phyloP scores from a whole-genome alignment of 106 monocot genomes.

The Dendrobium nobile region DNA sequence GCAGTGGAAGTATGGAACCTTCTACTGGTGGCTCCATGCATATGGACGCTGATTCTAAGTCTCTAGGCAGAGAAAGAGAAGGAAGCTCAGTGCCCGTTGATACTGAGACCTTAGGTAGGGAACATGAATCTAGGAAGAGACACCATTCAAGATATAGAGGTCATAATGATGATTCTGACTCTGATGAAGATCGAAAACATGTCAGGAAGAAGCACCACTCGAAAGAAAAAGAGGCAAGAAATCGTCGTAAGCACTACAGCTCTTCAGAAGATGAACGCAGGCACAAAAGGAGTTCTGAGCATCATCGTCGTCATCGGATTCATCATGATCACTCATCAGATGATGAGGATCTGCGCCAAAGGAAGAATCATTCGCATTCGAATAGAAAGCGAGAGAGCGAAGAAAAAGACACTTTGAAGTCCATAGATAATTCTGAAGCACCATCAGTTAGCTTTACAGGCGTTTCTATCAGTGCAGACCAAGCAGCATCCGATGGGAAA shows the following conservation, averaged over 20 bases:
- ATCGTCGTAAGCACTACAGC: conserved; percentile 15
- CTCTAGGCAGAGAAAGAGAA: conserved; percentile 44
- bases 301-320: conserved; percentile 1
- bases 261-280: conserved; percentile 35
- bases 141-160: conserved; percentile 11
- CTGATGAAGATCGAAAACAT: conserved; percentile 18
- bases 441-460: not conserved
- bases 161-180: conserved; percentile 9
- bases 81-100: conserved; percentile 44
- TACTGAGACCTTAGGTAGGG: conserved; percentile 12
- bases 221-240: conserved; percentile 24
- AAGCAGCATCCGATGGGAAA: conserved; percentile 6
- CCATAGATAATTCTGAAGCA: not conserved
- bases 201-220: conserved; percentile 42
- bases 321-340: conserved; percentile 11
- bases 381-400: conserved; percentile 14
- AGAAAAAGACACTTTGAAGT: not conserved
- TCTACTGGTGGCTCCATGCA: conserved; percentile 15
- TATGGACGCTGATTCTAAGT: conserved; percentile 16
- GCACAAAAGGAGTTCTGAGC: conserved; percentile 17
- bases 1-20: conserved; percentile 11
- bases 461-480: not conserved
- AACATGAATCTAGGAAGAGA: conserved; percentile 22
- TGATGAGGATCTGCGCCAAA: conserved; percentile 26
- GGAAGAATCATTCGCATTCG: conserved; percentile 17